Evolutionary conservation across 2,329 filamentous ascomycete genomes (phyloP).

Genomic region (Cytospora paraplurivora): DNA sequence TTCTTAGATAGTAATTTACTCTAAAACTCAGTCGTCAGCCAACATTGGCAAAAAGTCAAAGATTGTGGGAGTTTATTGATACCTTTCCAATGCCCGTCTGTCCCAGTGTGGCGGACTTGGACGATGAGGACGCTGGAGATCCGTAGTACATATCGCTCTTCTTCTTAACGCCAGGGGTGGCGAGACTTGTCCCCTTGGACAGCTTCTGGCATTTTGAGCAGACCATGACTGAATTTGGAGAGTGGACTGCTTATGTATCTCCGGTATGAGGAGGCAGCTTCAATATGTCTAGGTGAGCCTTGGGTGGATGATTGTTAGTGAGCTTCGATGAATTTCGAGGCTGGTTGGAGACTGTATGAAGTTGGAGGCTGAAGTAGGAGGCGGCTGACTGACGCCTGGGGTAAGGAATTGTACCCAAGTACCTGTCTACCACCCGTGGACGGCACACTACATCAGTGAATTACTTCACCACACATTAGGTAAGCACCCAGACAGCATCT

Average conservation of each 20-base stretch:
- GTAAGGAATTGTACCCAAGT: neutral
- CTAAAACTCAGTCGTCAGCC: constrained; percentile 37
- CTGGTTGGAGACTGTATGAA: neutral
- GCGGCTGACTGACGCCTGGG: neutral
- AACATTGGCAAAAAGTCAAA: neutral
- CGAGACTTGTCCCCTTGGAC: constrained; percentile 60
- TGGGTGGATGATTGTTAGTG: neutral
- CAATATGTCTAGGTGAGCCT: neutral
- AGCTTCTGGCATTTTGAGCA: constrained; percentile 66
- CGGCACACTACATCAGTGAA: no score
- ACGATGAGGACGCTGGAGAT: constrained; percentile 51
- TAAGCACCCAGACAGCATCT: neutral
- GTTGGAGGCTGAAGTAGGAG: neutral
- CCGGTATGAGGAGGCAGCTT: neutral
- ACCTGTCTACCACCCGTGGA: neutral
- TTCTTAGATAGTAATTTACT: constrained; percentile 66
- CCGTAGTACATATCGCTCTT: constrained; percentile 69
- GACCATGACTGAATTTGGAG: constrained; percentile 52
- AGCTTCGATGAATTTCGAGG: neutral
- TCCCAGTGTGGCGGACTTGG: constrained; percentile 57
- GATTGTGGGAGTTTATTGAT: constrained; percentile 9
- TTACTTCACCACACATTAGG: no score
- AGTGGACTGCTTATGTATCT: constrained; percentile 3
- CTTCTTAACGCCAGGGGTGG: constrained; percentile 66
- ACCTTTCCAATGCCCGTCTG: constrained; percentile 63